Evolutionary conservation across 495 filamentous ascomycete species (phyloP).

Genomic region (Zalerion maritima): DNA sequence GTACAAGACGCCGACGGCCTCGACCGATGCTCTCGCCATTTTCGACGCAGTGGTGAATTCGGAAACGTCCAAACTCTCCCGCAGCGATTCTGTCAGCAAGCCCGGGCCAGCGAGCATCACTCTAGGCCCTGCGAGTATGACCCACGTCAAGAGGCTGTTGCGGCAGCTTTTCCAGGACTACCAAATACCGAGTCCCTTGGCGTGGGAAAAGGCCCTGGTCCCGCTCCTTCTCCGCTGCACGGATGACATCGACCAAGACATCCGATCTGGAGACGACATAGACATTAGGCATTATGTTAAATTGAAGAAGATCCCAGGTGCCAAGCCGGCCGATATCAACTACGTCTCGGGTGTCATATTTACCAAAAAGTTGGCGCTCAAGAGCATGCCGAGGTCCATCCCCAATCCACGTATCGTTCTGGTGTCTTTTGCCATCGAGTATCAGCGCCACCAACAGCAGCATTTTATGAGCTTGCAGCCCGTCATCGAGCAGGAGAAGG

Average conservation of each 20-base stretch:
- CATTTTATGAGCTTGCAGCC: constrained; percentile 98
- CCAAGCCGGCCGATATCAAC: constrained; percentile 73
- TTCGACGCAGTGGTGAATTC: constrained; percentile 19
- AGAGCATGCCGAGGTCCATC: constrained; percentile 86
- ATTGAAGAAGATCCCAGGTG: constrained; percentile 87
- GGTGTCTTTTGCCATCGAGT: constrained; percentile 90
- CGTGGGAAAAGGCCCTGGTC: constrained; percentile 84
- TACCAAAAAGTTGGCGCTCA: constrained; percentile 88
- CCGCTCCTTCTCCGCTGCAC: constrained; percentile 86
- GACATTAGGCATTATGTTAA: constrained; percentile 99
- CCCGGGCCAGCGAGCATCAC: constrained; percentile 58
- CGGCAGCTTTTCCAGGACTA: constrained; percentile 69
- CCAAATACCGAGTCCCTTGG: constrained; percentile 49
- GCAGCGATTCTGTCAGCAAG: constrained; percentile 78
- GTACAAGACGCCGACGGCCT: constrained; percentile 25
- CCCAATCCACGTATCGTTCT: constrained; percentile 76
- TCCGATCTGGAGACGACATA: constrained; percentile 80
- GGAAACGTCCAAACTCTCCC: constrained; percentile 45
- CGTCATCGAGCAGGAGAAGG: constrained; percentile 91
- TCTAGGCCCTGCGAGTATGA: constrained; percentile 70
- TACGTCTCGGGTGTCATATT: constrained; percentile 96
- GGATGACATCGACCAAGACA: constrained; percentile 87
- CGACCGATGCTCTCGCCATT: constrained; percentile 25
- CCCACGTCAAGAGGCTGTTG: constrained; percentile 75
- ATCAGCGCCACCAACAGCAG: constrained; percentile 74